Evolutionary conservation across 768 basidiomycete genomes (phyloP), one percentile per base, ranked within the genome.

Genomic region (Leccinum truebloodii): DNA sequence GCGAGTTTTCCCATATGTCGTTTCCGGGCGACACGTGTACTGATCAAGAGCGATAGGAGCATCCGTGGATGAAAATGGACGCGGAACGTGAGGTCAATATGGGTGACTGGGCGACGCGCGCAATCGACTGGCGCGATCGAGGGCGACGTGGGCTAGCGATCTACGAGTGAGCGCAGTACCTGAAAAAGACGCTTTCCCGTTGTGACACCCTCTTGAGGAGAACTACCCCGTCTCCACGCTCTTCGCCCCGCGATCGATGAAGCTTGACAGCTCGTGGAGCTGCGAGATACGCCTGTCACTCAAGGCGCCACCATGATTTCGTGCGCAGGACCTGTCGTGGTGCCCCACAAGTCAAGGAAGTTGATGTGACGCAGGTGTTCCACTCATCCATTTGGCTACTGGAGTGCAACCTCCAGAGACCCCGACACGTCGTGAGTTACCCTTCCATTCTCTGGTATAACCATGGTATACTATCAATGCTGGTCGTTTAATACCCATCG

Each of bases 41-140:
- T 64, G 59, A 58, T 34, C 20, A 34, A 1, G 7, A 41, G 50
- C 39, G 13, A 9, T 34, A 89, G 87, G 83, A 85, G 57, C 93
- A 95, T 72, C 88, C 90, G 0, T 96, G 92, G 82, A 80, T 96
- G 53, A 75, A 77, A 18, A 79, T 80, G 30, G 89, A 93, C 60
- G 71, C 69, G 8, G 74, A 76, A 16, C 79, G 85, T 6, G 76
- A 86, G 7, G 91, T 95, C 18, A 90, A 96, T 70, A 94, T 97
- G 93, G 81, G 79, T 34, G 83, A 78, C 12, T 98, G 95, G 95
- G 90, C 95, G 12, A 78, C 77, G 22, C 72, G 70, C 34, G 88
- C 89, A 1, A 70, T 83, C 52, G 67, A 71, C 48, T 74, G 74
- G 73, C 69, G 73, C 44, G 74, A 77, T 5, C 62, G 70, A 54